These are phyloP conservation scores for Ganoderma leucocontextum DNA, from an alignment of 1,284 basidiomycete genomes.

Conservation along the genomic window DNA sequence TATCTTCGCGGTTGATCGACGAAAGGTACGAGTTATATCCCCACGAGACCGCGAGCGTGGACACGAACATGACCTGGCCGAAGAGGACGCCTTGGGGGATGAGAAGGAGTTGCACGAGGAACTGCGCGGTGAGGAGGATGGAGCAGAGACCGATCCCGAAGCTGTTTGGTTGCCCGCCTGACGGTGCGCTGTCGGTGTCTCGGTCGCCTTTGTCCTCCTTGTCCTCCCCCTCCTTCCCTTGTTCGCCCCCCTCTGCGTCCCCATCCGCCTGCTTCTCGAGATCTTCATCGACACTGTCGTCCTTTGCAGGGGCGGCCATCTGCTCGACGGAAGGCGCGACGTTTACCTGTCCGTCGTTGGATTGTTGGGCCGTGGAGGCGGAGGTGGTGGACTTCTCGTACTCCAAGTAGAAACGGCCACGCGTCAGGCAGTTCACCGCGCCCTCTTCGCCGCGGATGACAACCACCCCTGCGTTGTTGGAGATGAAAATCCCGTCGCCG, in stretches of 20 bases:
- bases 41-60: slow-evolving; percentile 30
- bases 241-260: background rate
- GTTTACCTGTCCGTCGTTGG: background rate
- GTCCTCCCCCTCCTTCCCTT: background rate
- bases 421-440: slow-evolving; percentile 31
- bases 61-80: slow-evolving; percentile 32
- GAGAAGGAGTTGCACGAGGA: slow-evolving; percentile 30
- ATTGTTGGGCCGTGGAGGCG: background rate
- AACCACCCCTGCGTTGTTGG: slow-evolving; percentile 14
- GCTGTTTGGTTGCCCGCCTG: slow-evolving; percentile 4
- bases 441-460: slow-evolving; percentile 29
- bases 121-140: slow-evolving; percentile 29
- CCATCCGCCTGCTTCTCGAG: background rate
- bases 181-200: background rate
- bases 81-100: slow-evolving; percentile 29
- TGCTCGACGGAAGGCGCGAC: background rate
- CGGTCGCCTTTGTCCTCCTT: background rate
- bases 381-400: background rate
- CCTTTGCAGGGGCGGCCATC: background rate
- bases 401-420: slow-evolving; percentile 27
- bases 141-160: slow-evolving; percentile 23
- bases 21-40: slow-evolving; percentile 29
- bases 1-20: slow-evolving; percentile 24
- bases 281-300: background rate
- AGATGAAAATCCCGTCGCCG: slow-evolving; percentile 30